Evolutionary conservation across 2,329 filamentous ascomycete species (phyloP).

Genomic region (Periconia sp.): DNA sequence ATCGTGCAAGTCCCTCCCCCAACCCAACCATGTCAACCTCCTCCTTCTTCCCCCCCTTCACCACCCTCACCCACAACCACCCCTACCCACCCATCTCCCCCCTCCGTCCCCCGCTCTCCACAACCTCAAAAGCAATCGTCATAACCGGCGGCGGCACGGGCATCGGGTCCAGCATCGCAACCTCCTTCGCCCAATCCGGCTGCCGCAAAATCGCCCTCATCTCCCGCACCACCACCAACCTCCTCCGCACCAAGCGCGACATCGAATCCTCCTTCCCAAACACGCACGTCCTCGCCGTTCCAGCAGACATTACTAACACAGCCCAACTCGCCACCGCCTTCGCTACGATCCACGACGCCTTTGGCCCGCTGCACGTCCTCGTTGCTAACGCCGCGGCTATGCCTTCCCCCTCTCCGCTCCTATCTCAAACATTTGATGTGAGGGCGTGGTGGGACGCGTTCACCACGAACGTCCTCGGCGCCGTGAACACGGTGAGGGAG

Average conservation of each 20-base stretch:
- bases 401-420: constrained; percentile 2
- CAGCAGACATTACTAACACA: constrained; percentile 5
- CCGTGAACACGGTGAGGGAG: constrained; percentile 35
- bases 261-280: constrained; percentile 20
- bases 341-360: constrained; percentile 8
- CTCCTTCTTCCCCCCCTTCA: constrained; percentile 35
- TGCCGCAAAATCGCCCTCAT: constrained; percentile 11
- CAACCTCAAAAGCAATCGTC: constrained; percentile 14
- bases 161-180: constrained; percentile 9
- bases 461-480: constrained; percentile 37
- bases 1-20: no score
- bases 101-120: constrained; percentile 11
- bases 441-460: constrained; percentile 38
- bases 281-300: constrained; percentile 12
- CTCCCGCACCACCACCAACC: constrained; percentile 23
- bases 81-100: constrained; percentile 30
- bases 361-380: constrained; percentile 29
- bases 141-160: constrained; percentile 44
- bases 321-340: constrained; percentile 3
- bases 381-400: constrained; percentile 23
- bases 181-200: constrained; percentile 9
- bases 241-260: constrained; percentile 35
- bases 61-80: constrained; percentile 10
- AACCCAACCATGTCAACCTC: constrained; percentile 6
- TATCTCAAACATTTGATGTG: constrained; percentile 21